Evolutionary conservation across 1,284 basidiomycete genomes (phyloP), one percentile per base, ranked within the genome.

Genomic region (Ustilago lituana): DNA sequence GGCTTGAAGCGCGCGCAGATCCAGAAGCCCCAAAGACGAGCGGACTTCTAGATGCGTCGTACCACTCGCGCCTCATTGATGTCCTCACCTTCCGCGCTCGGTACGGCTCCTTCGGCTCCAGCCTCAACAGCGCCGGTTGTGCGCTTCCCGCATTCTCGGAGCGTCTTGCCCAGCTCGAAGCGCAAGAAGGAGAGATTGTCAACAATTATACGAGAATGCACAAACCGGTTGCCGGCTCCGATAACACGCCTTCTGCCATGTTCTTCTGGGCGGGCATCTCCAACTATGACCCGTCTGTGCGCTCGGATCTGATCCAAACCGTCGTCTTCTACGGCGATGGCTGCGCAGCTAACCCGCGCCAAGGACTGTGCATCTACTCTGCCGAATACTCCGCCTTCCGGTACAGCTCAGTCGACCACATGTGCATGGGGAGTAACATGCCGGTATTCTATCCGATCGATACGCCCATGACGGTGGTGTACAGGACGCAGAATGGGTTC

Each of bases 251-350:
- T 12, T 39, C 32, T 1, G 66, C 66, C 10, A 69, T 69, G 66
- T 69, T 63, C 23, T 63, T 63, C 49, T 69, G 66, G 66, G 66
- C 66, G 1, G 66, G 66, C 0, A 45, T 69, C n/a, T 63, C 66
- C 7, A 69, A 69, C 38, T 60, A 69, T 40, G 48, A 63, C 32
- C 60, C 47, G 3, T 20, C 11, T 0, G 52, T 63, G 3, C 47
- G 41, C 4, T 44, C 55, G 0, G 66, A 69, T 26, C 44, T 69
- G 4, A 63, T 69, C 31, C 66, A 69, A 24, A 69, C 66, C 4
- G 66, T 63, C 6, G 56, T 69, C 5, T 60, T 69, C 29, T 69
- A 69, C 37, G 66, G 66, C n/a, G 66, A 69, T 23, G 59, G 60
- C 1, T 69, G 66, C 37, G 66, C 56, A 3, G 66, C 60, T 0